A percentile compares a stretch with the other conserved stretches of the same genome.
phyloP scores from a whole-genome alignment of 345 rosid species.

The Lagerstroemia speciosa region DNA sequence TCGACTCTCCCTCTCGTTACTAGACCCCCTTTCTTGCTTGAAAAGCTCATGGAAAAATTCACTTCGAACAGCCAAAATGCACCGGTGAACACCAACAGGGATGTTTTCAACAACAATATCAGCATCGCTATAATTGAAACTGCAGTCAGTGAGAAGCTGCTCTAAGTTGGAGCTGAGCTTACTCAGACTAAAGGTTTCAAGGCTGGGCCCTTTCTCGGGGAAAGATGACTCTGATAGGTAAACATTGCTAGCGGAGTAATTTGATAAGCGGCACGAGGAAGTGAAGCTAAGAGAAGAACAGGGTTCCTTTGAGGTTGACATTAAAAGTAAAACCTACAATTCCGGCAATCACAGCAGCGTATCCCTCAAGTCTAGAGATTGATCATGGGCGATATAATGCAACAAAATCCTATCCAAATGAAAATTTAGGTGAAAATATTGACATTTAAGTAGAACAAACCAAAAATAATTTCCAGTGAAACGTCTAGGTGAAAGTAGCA shows the following conservation, averaged over 20 bases:
- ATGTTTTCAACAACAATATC: constrained; percentile 49
- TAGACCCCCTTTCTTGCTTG: constrained; percentile 30
- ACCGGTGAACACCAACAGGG: constrained; percentile 68
- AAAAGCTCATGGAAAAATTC: constrained; percentile 63
- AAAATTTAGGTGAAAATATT: too few species aligned
- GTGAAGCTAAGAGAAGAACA: constrained; percentile 74
- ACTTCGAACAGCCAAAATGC: constrained; percentile 80
- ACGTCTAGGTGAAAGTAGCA: too few species aligned
- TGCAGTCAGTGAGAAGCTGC: constrained; percentile 48
- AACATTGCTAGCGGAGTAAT: constrained; percentile 32
- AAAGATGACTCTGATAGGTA: constrained; percentile 17
- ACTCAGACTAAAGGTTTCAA: constrained; percentile 52
- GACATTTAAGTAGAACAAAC: too few species aligned
- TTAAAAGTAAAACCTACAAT: constrained; percentile 8
- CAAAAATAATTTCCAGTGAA: neutral
- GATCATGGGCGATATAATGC: neutral
- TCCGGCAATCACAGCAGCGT: neutral
- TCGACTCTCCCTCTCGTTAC: constrained; percentile 38
- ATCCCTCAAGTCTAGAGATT: neutral
- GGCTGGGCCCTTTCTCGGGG: constrained; percentile 31
- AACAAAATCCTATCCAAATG: too few species aligned
- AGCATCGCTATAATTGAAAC: constrained; percentile 70
- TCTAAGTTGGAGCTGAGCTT: constrained; percentile 77
- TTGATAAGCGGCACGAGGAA: constrained; percentile 50
- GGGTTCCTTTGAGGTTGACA: constrained; percentile 64